Evolutionary conservation across 495 filamentous ascomycete species (phyloP), one percentile per base, ranked within the genome.

Genomic region (Haplographium delicatum): DNA sequence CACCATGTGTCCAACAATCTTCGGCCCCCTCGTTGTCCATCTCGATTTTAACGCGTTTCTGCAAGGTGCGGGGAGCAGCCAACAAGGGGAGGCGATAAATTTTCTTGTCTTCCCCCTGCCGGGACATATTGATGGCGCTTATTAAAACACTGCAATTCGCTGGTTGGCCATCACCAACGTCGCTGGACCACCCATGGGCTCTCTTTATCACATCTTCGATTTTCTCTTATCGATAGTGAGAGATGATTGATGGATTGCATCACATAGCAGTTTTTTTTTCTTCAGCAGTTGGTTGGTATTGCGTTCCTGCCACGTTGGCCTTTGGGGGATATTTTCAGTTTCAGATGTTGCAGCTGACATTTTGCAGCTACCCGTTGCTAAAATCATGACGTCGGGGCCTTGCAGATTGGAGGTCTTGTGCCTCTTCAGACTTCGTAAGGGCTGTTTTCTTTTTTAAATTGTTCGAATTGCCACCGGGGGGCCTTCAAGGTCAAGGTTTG

Each of bases 351-450:
- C 56, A 51, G 43, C 56, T 59, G 56, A 55, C 47, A 40, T 34
- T 38, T 46, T 47, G 56, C 34, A 48, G 1, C 19, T 40, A 43
- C 27, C 56, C 56, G 56, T 51, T 26, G 40, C 35, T 31, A 40
- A 54, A 7, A 39, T 50, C 54, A 51, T 58, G 56, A 59, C 51
- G 38, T 47, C 56, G 56, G 56, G 45, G 13, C 47, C 56, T 51
- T 59, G 56, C 56, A 59, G 41, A 24, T 18, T 11, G 19, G 18
- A 16, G 19, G 33, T 44, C 31, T 47, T 52, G 43, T 49, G 28
- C 27, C 41, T 27, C 20, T 26, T 15, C 8, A 51, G 49, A 44
- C 24, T 52, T 46, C 31, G 38, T 35, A n/a, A 46, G 28, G n/a
- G n/a, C n/a, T n/a, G n/a, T n/a, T n/a, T n/a, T n/a, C n/a, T n/a